Percentiles rank a stretch among this genome's conserved stretches.
phyloP scores from a whole-genome alignment of 352 stramenopile genomes.

The Globisporangium emineosum region DNA sequence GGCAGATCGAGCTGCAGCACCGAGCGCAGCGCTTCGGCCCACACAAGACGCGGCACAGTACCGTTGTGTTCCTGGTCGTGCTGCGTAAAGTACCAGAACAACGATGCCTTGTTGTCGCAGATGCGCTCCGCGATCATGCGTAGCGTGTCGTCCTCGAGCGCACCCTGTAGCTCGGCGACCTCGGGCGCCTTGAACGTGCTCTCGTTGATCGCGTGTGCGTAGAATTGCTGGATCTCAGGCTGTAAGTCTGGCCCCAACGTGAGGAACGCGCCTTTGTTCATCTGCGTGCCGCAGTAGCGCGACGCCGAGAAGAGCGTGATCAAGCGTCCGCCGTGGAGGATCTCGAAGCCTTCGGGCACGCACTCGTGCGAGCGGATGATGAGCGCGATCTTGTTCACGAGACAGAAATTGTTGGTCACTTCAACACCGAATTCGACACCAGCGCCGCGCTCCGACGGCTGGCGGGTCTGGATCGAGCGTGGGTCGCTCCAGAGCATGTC shows the following conservation, averaged over 20 bases:
- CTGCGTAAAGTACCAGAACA: conserved; percentile 95
- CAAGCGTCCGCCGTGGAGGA: conserved; percentile 82
- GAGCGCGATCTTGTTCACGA: conserved; percentile 91
- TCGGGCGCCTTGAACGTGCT: conserved; percentile 71
- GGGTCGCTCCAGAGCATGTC: conserved; percentile 93
- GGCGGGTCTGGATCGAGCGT: conserved; percentile 64
- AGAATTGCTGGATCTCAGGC: conserved; percentile 94
- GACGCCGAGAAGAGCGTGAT: conserved; percentile 93
- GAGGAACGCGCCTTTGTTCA: conserved; percentile 93
- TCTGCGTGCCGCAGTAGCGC: conserved; percentile 90
- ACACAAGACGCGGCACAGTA: conserved; percentile 81
- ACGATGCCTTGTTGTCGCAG: conserved; percentile 87
- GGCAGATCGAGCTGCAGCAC: conserved; percentile 91
- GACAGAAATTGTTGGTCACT: conserved; percentile 93
- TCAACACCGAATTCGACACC: conserved; percentile 92
- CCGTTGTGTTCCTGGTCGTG: conserved; percentile 90
- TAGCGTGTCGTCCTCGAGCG: conserved; percentile 87
- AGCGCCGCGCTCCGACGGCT: conserved; percentile 85
- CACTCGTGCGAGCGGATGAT: conserved; percentile 94
- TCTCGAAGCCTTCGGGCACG: conserved; percentile 90
- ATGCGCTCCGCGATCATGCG: conserved; percentile 93
- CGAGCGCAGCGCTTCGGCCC: conserved; percentile 88
- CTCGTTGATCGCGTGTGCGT: conserved; percentile 84
- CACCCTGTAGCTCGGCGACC: conserved; percentile 68
- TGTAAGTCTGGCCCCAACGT: conserved; percentile 89